Percentiles rank a stretch among this genome's conserved stretches.
Conservation (phyloP, 495 filamentous ascomycete genomes). For the Rhizodiscina lignyota region DNA sequence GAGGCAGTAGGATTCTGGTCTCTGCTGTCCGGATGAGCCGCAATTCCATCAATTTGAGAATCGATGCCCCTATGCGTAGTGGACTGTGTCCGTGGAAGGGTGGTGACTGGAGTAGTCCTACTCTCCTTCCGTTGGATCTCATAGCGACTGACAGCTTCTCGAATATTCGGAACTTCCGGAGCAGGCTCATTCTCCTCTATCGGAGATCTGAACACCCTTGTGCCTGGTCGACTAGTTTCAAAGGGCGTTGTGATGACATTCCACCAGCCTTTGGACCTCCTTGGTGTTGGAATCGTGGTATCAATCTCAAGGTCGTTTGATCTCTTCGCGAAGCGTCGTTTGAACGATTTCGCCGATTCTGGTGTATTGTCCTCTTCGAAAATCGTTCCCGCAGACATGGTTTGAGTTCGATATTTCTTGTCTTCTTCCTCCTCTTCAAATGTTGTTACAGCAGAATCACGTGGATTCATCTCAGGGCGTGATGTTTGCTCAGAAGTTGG, state of each 20-base stretch:
- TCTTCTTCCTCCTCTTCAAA: constrained; percentile 16
- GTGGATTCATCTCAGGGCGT: background rate
- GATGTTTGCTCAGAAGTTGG: constrained; percentile 1
- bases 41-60: no score
- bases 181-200: background rate
- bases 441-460: constrained; percentile 12
- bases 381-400: constrained; percentile 32
- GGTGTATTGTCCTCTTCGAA: constrained; percentile 38
- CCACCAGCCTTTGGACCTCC: constrained; percentile 73
- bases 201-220: constrained; percentile 2
- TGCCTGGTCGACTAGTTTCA: constrained; percentile 1
- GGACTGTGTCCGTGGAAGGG: no score
- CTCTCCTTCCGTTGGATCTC: no score
- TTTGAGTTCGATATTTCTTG: constrained; percentile 4
- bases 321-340: background rate
- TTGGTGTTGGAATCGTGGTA: constrained; percentile 26
- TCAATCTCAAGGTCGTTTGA: background rate
- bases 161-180: background rate
- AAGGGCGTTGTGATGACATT: constrained; percentile 71
- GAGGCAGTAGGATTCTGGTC: no score
- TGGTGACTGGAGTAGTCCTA: no score
- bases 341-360: constrained; percentile 13
- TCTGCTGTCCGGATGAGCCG: no score
- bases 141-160: no score
- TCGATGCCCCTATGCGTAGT: no score